These are phyloP conservation scores for Trichoderma hamatum DNA, from an alignment of 2,329 filamentous ascomycete species.

Conservation along the genomic window DNA sequence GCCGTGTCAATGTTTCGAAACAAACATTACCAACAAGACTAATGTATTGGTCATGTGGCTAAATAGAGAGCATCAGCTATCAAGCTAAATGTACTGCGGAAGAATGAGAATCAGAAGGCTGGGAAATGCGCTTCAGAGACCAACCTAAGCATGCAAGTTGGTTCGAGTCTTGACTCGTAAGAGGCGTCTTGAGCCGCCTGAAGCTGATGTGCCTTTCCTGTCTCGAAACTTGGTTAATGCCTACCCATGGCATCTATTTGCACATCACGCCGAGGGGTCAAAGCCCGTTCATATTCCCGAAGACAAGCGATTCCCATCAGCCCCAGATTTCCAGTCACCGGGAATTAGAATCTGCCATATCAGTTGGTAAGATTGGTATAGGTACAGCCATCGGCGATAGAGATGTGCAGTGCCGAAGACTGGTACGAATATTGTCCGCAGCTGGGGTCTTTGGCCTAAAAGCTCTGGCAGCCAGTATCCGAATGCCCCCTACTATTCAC, in stretches of 20 bases:
- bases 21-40: not conserved
- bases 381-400: constrained; percentile 4
- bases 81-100: not conserved
- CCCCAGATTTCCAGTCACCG: constrained; percentile 13
- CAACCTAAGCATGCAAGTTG: not conserved
- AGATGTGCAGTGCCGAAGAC: constrained; percentile 2
- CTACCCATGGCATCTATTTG: not conserved
- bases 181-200: not conserved
- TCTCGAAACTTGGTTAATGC: not conserved
- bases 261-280: not conserved
- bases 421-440: not conserved
- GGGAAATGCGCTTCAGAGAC: not conserved
- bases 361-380: not conserved
- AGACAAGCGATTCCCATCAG: not conserved
- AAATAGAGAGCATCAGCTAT: not conserved
- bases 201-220: not conserved
- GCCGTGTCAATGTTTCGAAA: constrained; percentile 17
- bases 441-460: not conserved
- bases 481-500: not conserved
- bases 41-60: not conserved
- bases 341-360: not conserved
- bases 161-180: constrained; percentile 13
- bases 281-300: not conserved
- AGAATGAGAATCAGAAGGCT: not conserved
- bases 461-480: not conserved